Conservation (phyloP, 768 basidiomycete species). For the Boletellus ananas region DNA sequence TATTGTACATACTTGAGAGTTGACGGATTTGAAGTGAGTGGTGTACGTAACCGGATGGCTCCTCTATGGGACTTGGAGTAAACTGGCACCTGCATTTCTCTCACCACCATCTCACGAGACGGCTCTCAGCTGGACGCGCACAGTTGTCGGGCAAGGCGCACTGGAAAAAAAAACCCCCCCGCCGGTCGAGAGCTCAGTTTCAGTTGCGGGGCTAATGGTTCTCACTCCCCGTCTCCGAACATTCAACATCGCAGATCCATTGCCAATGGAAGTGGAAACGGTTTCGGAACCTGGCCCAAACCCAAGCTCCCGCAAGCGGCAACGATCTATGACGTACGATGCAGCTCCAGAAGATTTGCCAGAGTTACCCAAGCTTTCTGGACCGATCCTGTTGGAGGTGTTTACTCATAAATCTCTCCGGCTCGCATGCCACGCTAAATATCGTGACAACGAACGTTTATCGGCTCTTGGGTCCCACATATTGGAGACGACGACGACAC, state of each 20-base stretch:
- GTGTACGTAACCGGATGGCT: slow-evolving; percentile 26
- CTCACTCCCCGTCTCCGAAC: slow-evolving; percentile 35
- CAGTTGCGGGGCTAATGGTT: slow-evolving; percentile 27
- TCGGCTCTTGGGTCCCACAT: slow-evolving; percentile 47
- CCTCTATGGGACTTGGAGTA: slow-evolving; percentile 15
- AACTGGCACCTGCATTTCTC: slow-evolving; percentile 15
- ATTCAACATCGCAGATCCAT: slow-evolving; percentile 31
- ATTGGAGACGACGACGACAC: slow-evolving; percentile 45
- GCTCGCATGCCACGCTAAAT: slow-evolving; percentile 38
- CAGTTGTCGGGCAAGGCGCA: slow-evolving; percentile 12
- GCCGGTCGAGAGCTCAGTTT: slow-evolving; percentile 9
- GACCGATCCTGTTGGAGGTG: slow-evolving; percentile 59
- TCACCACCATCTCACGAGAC: slow-evolving; percentile 19
- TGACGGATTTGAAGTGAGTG: not conserved
- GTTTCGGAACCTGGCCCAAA: slow-evolving; percentile 24
- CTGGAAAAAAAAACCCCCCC: slow-evolving; percentile 19
- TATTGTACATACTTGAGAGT: slow-evolving; percentile 1
- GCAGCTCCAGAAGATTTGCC: slow-evolving; percentile 33
- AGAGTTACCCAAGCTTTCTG: slow-evolving; percentile 47
- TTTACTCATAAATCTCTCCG: slow-evolving; percentile 68
- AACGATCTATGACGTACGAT: slow-evolving; percentile 32
- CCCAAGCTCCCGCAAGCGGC: slow-evolving; percentile 35
- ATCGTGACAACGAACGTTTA: slow-evolving; percentile 56
- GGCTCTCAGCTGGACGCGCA: slow-evolving; percentile 13
- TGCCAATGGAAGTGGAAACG: slow-evolving; percentile 31